A percentile compares a stretch with the other conserved stretches of the same genome.
These are phyloP conservation scores for Microbotryum intermedium DNA, from an alignment of 1,284 basidiomycete species.

Conservation along the genomic window DNA sequence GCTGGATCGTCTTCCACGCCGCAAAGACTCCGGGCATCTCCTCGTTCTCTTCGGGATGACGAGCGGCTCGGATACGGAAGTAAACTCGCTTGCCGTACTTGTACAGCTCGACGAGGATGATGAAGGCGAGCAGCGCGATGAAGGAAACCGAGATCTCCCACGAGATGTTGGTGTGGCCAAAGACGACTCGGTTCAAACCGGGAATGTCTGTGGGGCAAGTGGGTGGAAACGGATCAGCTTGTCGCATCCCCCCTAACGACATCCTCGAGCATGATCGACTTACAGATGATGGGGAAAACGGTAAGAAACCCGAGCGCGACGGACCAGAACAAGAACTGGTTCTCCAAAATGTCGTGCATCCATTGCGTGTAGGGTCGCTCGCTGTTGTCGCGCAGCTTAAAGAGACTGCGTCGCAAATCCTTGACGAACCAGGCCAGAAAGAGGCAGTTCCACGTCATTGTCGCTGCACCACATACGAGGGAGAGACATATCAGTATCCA, in stretches of 20 bases:
- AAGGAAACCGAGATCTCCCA: conserved; percentile 23
- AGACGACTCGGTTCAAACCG: conserved; percentile 11
- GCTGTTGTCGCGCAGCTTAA: conserved; percentile 35
- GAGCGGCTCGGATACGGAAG: conserved; percentile 6
- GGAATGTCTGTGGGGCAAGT: conserved; percentile 12
- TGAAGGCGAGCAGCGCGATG: conserved; percentile 16
- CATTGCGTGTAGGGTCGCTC: conserved; percentile 20
- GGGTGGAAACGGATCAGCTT: background rate
- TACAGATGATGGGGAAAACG: conserved; percentile 47
- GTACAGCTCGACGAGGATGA: conserved; percentile 17
- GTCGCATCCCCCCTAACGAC: background rate
- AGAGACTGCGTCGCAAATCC: conserved; percentile 37
- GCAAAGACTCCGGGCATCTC: conserved; percentile 9
- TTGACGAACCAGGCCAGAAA: conserved; percentile 40
- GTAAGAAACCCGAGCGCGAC: conserved; percentile 46
- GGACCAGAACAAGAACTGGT: conserved; percentile 37
- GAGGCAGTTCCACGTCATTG: conserved; percentile 37
- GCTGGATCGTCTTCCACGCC: conserved; percentile 22
- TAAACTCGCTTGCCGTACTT: conserved; percentile 26
- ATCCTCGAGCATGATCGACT: background rate
- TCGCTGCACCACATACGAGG: conserved; percentile 4
- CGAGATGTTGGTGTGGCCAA: conserved; percentile 14
- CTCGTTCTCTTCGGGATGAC: conserved; percentile 12
- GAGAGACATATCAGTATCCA: background rate
- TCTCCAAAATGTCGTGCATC: conserved; percentile 17